phyloP scores from a whole-genome alignment of 202 grass and related monocot species.

The Zoysia matrella region DNA sequence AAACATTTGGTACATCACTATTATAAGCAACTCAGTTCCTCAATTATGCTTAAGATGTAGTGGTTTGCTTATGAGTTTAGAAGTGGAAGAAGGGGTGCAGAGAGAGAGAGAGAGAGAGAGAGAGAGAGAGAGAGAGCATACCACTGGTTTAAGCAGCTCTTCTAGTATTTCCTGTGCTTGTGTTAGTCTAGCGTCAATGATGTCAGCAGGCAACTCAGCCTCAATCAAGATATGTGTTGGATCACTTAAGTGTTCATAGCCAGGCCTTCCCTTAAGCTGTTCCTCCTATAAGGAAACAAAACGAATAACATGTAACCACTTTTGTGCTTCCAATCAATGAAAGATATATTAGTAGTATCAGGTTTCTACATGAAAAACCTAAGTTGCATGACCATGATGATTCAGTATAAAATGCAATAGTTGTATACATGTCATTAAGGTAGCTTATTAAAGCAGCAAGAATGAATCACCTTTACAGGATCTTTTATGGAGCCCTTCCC shows the following conservation, averaged over 20 bases:
- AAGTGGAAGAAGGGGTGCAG: conserved; percentile 20
- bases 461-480: conserved; percentile 64
- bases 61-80: conserved; percentile 5
- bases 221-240: conserved; percentile 86
- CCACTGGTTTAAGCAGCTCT: conserved; percentile 83
- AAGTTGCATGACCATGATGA: conserved; percentile 9
- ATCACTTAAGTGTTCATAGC: conserved; percentile 87
- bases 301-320: conserved; percentile 25
- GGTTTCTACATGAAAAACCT: background rate
- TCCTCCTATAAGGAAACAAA: conserved; percentile 67
- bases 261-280: conserved; percentile 62
- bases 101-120: background rate
- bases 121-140: background rate
- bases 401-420: conserved; percentile 20
- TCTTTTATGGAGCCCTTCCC: conserved; percentile 91
- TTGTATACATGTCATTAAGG: conserved; percentile 5
- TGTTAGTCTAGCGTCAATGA: conserved; percentile 68
- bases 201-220: conserved; percentile 83
- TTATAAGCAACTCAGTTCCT: conserved; percentile 7
- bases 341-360: background rate
- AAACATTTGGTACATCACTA: background rate
- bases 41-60: conserved; percentile 8
- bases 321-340: background rate
- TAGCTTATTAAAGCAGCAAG: background rate
- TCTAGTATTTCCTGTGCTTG: conserved; percentile 89